Base-by-base conservation (phyloP, 345 rosid genomes). In the Populus pruinosa region DNA sequence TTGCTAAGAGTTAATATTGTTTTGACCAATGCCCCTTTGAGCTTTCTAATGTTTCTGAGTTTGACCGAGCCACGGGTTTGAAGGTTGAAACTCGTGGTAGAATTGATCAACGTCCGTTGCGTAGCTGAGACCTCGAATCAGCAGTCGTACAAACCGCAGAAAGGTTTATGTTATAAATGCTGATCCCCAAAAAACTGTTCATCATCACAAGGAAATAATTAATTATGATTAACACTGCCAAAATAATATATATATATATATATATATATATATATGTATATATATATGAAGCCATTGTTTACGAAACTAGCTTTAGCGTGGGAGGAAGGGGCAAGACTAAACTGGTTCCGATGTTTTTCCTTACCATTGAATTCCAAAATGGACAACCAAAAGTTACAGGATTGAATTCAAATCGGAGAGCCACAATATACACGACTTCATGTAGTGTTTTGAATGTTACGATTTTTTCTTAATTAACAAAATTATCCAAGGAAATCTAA, bases 51-150 rank as follows among this genome's bases (percentile, higher is more conserved):
- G 11, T 23, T 69, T 69, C 16, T n/a, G 47, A 10, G 43, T 68
- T 69, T 69, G 72, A 69, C 72, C 7, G 43, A 39, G 72, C 44
- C 53, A 25, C n/a, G 53, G 71, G 44, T 35, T 69, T 69, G 72
- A 69, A 69, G 53, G 55, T 69, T 69, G 72, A 69, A 53, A 69
- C 33, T 41, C 0, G 55, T 23, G 13, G 29, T 38, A 1, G 72
- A 69, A 39, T 36, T 43, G 50, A 69, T 69, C 72, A 69, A 68
- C 31, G 41, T 44, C 25, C 21, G 43, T 31, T 18, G 14, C 31
- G 16, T 11, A 35, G 39, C 43, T 17, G 8, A 36, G 70, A 67
- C 41, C 27, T 44, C 44, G 25, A 23, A 10, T n/a, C 3, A 3
- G 25, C 63, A n/a, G 63, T 59, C 63, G 25, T 23, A 0, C 14